Conservation (phyloP, 345 rosid genomes). For the Sonneratia caseolaris region DNA sequence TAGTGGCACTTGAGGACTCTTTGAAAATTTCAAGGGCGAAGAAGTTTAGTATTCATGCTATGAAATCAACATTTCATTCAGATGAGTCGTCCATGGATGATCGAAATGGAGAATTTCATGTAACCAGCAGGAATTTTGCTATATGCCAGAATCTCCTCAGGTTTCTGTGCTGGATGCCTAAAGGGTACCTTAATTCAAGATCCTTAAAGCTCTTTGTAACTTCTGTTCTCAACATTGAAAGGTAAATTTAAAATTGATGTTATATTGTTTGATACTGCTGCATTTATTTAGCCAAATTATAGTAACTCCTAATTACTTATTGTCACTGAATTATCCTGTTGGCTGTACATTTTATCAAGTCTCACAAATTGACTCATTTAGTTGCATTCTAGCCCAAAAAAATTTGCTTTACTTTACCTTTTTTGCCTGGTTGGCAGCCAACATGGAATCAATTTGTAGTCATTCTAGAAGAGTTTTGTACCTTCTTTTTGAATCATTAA, state of each 20-base stretch:
- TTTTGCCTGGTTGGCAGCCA: background rate
- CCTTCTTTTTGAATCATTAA: background rate
- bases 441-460: background rate
- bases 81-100: constrained; percentile 19
- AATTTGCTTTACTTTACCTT: background rate
- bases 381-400: background rate
- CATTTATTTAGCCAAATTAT: background rate
- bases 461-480: background rate
- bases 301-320: background rate
- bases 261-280: background rate
- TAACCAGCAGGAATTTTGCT: constrained; percentile 24
- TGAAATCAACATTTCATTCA: constrained; percentile 15
- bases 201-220: constrained; percentile 44
- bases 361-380: background rate
- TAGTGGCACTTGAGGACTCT: constrained; percentile 38
- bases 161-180: constrained; percentile 67
- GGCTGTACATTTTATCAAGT: background rate
- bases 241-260: constrained; percentile 30
- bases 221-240: constrained; percentile 57
- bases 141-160: constrained; percentile 54
- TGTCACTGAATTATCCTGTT: background rate
- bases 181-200: constrained; percentile 47
- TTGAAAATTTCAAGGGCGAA: constrained; percentile 15
- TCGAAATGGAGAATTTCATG: constrained; percentile 16
- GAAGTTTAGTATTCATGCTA: constrained; percentile 4